phyloP scores from a whole-genome alignment of 2,329 filamentous ascomycete genomes.

The Magnaporthiopsis rhizophila region DNA sequence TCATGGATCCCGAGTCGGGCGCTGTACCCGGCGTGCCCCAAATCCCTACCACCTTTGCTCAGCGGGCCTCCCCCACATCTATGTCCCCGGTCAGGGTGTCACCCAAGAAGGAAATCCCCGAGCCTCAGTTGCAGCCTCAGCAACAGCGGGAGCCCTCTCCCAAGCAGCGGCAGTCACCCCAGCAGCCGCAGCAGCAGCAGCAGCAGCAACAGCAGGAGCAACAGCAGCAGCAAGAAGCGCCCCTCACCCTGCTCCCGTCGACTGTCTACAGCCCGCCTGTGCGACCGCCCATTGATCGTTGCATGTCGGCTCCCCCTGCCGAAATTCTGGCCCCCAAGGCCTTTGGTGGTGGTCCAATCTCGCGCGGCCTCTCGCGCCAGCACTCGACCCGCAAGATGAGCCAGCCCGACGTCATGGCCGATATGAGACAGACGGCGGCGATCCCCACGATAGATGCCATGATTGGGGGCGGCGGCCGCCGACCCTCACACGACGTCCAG shows the following conservation, averaged over 20 bases:
- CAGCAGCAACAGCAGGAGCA: conserved; percentile 10
- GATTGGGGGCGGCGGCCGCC: conserved; percentile 27
- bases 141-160: not conserved
- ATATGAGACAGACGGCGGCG: conserved; percentile 27
- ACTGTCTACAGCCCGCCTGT: conserved; percentile 52
- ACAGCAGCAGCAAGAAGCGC: conserved; percentile 16
- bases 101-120: conserved; percentile 21
- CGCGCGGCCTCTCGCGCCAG: conserved; percentile 17
- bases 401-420: conserved; percentile 12
- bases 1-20: conserved; percentile 53
- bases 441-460: conserved; percentile 42
- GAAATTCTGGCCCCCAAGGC: conserved; percentile 26
- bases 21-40: conserved; percentile 37
- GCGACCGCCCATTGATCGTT: conserved; percentile 43
- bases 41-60: conserved; percentile 40
- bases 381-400: conserved; percentile 29
- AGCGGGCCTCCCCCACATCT: conserved; percentile 31
- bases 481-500: conserved; percentile 41
- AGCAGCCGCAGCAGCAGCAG: conserved; percentile 7
- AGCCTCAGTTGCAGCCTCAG: conserved; percentile 1
- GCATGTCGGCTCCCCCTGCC: conserved; percentile 53
- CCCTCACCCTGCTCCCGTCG: conserved; percentile 45
- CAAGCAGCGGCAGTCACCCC: conserved; percentile 1
- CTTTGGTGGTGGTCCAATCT: not conserved
- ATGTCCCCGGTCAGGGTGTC: conserved; percentile 21